Evolutionary conservation across 2,329 filamentous ascomycete genomes (phyloP), one percentile per base, ranked within the genome.

Genomic region (Gaeumannomyces tritici): DNA sequence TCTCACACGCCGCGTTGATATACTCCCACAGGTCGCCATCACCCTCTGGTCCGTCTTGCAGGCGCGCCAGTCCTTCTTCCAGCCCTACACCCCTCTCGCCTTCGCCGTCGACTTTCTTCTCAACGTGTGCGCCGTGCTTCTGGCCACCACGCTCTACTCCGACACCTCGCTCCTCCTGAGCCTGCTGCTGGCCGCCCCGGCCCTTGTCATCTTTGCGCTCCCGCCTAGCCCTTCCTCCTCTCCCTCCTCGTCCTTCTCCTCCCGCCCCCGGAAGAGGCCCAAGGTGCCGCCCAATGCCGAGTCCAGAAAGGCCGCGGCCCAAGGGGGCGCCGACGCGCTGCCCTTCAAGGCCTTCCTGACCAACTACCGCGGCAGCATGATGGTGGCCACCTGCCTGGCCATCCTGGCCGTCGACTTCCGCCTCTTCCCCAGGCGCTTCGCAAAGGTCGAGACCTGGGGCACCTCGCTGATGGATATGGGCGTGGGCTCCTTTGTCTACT

Each of bases 391-490:
- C 9, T 96, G 91, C 70, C 77, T 95, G 57, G 90, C 91, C 61
- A 98, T 99, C 68, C 83, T 99, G n/a, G 95, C 95, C 21, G 95
- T 99, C 61, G 95, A 99, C 75, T 99, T 99, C 73, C 86, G 83
- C 24, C 81, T 97, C 64, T 99, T 99, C 70, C 95, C 95, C 2
- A 86, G 95, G 31, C 88, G 95, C 35, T 98, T 98, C 73, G 95
- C 92, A 63, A 99, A 99, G 78, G 95, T 96, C 2, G 95, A 99
- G 76, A 97, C 91, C n/a, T 99, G 95, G 91, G 95, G 95, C 62
- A 97, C 93, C 1, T 98, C 93, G n/a, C 78, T 99, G 65, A 99
- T 99, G 95, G 95, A 99, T 73, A 81, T 98, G 70, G 95, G 95
- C 59, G 95, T 99, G 59, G 95, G 95, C 31, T 96, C 93, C 15